Base-by-base conservation (phyloP, 1,284 basidiomycete genomes). In the Apiotrichum akiyoshidainum region DNA sequence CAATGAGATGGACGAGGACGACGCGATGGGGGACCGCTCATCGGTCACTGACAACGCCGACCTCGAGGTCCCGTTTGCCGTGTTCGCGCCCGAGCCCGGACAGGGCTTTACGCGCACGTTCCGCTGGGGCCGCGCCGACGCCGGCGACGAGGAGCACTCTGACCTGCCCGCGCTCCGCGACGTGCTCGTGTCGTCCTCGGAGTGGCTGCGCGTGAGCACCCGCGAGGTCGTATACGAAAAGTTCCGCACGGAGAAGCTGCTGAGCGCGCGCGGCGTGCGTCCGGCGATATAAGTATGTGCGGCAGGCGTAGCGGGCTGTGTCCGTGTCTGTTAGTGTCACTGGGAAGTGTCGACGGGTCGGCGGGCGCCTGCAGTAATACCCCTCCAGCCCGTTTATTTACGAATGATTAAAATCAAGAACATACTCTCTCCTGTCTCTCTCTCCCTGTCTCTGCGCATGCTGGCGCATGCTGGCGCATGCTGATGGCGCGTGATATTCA, bases 221-320 rank as follows among this genome's bases (percentile, higher is more conserved):
- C 60, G 72, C 35, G 71, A 77, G 58, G 68, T 70, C 44, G 64
- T 75, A 57, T 77, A 76, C 54, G 75, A 77, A 60, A 63, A 56
- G 21, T 77, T 71, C 57, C 48, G 75, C 55, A 77, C 74, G 1
- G 75, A 77, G 54, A 61, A 61, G 44, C 59, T 77, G 54, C 46
- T 75, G 14, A 46, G 34, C 14, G 58, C 58, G 33, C 52, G 53
- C 40, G 52, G 51, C 34, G 39, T 47, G 41, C 6, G 37, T 16
- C n/a, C 51, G 7, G 17, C 17, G 47, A 16, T 46, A 26, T 46
- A 46, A 21, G 11, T 22, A 2, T 37, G 12, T 37, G 14, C 5
- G 14, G 14, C 37, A 4, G 14, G 37, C 11, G 26, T 7, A 31
- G 26, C 26, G 26, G 26, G 26, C 26, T 31, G 26, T 31, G 26